A percentile compares a stretch with the other conserved stretches of the same genome.
phyloP scores from a whole-genome alignment of 768 basidiomycete genomes.

The Mycena galopus region DNA sequence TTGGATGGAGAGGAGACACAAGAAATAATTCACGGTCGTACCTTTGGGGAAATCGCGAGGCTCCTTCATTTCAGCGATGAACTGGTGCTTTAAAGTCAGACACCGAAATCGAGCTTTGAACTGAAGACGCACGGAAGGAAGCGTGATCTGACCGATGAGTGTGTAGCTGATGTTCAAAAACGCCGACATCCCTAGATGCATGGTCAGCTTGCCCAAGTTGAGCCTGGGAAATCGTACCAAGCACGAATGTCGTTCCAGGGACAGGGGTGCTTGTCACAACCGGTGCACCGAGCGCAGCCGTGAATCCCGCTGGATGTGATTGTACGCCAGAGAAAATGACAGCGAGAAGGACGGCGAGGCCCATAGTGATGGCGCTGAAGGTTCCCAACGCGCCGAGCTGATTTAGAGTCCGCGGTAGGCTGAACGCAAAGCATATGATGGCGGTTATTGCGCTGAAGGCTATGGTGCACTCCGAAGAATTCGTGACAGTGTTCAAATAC shows the following conservation, averaged over 20 bases:
- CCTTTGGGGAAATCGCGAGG: constrained; percentile 62
- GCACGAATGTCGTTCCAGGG: constrained; percentile 56
- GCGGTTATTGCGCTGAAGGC: constrained; percentile 50
- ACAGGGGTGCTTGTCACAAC: constrained; percentile 53
- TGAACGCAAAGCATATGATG: constrained; percentile 55
- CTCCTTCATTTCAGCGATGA: constrained; percentile 63
- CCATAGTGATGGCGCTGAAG: constrained; percentile 60
- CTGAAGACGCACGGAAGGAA: constrained; percentile 42
- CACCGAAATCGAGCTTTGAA: neutral
- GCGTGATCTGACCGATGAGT: constrained; percentile 58
- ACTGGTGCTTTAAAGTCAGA: constrained; percentile 41
- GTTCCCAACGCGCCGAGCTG: constrained; percentile 57
- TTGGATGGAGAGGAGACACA: too few species aligned
- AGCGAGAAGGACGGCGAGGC: constrained; percentile 57
- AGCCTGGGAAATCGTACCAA: too few species aligned
- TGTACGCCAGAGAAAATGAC: constrained; percentile 58
- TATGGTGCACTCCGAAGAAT: constrained; percentile 57
- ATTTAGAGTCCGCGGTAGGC: constrained; percentile 57
- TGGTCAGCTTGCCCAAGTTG: constrained; percentile 46
- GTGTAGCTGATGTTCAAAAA: constrained; percentile 63
- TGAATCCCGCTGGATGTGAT: constrained; percentile 57
- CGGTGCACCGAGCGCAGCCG: constrained; percentile 54
- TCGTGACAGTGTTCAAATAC: constrained; percentile 59
- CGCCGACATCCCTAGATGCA: constrained; percentile 55
- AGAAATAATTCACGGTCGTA: too few species aligned